Evolutionary conservation across 2,329 filamentous ascomycete species (phyloP).

Genomic region (Claviceps pazoutovae): DNA sequence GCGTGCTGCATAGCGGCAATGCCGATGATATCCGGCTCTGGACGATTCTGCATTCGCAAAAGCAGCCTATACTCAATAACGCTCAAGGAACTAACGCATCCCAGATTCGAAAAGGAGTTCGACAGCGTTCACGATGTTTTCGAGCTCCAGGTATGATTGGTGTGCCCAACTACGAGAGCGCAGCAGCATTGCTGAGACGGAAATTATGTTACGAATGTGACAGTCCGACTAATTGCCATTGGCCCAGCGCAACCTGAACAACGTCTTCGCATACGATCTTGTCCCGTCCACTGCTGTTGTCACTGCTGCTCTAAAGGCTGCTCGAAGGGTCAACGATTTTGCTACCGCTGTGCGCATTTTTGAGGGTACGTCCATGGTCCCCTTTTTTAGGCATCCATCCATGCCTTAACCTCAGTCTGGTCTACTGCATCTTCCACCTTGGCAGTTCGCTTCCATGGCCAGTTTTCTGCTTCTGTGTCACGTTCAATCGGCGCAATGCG

Average conservation of each 20-base stretch:
- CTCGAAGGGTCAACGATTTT: constrained; percentile 94
- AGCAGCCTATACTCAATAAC: not conserved
- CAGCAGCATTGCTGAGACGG: constrained; percentile 2
- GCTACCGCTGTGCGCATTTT: constrained; percentile 97
- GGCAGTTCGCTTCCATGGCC: too few species aligned
- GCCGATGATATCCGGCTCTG: not conserved
- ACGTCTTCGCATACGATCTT: constrained; percentile 99
- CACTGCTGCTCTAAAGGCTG: constrained; percentile 81
- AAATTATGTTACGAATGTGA: not conserved
- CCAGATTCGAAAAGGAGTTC: constrained; percentile 98
- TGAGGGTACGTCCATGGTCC: constrained; percentile 56
- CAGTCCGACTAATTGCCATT: constrained; percentile 6
- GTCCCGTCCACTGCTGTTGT: constrained; percentile 89
- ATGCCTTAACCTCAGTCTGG: too few species aligned
- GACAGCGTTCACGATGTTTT: constrained; percentile 96
- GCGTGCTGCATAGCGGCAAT: not conserved
- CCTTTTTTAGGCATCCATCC: not conserved
- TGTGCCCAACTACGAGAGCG: not conserved
- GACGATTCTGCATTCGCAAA: not conserved
- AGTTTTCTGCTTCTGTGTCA: too few species aligned
- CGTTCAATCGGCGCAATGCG: not conserved
- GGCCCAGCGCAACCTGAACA: constrained; percentile 78
- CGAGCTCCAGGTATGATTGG: constrained; percentile 78
- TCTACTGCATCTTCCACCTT: too few species aligned
- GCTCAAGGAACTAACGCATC: constrained; percentile 17